Conservation (phyloP, 495 filamentous ascomycete genomes). For the Thozetella sp. region DNA sequence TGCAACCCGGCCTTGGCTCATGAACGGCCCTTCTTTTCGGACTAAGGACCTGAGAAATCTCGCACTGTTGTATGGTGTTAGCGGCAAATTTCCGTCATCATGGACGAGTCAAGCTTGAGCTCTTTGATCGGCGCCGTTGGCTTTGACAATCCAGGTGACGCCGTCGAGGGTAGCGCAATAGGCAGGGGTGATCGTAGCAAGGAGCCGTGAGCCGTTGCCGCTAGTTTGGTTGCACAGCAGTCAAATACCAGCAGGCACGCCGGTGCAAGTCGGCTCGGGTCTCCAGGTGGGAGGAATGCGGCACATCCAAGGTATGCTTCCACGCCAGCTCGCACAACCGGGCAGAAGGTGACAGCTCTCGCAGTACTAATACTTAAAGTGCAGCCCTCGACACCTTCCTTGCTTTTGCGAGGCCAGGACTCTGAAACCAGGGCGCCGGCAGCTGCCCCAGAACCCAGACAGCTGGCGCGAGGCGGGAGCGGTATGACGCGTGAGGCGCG, state of each 20-base stretch:
- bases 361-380: too few relatives aligned
- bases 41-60: background rate
- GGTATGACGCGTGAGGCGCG: constrained; percentile 1
- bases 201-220: constrained; percentile 2
- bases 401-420: background rate
- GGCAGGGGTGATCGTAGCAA: background rate
- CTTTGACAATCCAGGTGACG: background rate
- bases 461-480: background rate
- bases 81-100: background rate
- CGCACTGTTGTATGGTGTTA: background rate
- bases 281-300: background rate
- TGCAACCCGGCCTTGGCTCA: too few relatives aligned
- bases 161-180: background rate
- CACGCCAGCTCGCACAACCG: too few relatives aligned
- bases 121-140: background rate
- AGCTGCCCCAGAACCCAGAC: background rate
- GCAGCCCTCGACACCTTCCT: background rate
- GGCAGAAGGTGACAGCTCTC: too few relatives aligned
- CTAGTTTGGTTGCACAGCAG: background rate
- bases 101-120: background rate
- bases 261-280: background rate
- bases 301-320: too few relatives aligned
- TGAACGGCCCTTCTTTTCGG: background rate
- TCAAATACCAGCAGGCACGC: background rate
- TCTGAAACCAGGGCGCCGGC: background rate